Conservation (phyloP, 441 rosid genomes). For the Populus hybrid region DNA sequence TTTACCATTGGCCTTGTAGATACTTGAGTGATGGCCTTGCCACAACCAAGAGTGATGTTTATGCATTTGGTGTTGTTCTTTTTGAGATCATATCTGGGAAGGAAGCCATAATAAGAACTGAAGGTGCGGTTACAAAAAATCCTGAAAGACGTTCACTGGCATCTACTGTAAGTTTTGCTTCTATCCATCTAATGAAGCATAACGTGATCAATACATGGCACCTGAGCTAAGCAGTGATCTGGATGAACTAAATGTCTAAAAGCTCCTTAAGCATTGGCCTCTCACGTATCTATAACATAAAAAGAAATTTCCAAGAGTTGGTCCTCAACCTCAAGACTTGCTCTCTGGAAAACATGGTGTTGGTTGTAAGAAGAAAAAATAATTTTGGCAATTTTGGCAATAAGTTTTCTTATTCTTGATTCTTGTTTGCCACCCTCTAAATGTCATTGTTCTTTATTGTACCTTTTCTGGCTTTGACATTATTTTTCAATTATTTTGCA, state of each 20-base stretch:
- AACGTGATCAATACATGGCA: slow-evolving; percentile 5
- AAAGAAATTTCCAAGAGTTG: not conserved
- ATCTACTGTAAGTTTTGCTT: slow-evolving; percentile 60
- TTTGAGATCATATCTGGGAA: slow-evolving; percentile 87
- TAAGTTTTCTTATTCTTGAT: not conserved
- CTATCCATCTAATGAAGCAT: slow-evolving; percentile 6
- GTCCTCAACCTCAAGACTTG: not conserved
- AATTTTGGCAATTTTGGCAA: not conserved
- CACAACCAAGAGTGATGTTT: slow-evolving; percentile 87
- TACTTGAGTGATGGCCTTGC: slow-evolving; percentile 91
- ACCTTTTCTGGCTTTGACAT: not conserved
- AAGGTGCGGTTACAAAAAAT: slow-evolving; percentile 55
- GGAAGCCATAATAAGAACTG: slow-evolving; percentile 77
- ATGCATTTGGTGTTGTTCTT: slow-evolving; percentile 96
- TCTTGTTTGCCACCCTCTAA: not conserved
- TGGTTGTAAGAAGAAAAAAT: not conserved
- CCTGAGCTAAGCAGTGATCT: no score
- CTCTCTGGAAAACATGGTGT: not conserved
- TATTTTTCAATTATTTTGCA: no score
- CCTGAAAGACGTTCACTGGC: slow-evolving; percentile 82
- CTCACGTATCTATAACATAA: not conserved
- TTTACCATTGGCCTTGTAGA: slow-evolving; percentile 37
- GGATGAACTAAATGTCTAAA: no score
- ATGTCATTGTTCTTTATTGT: not conserved
- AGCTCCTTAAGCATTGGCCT: no score